Percentiles rank a stretch among this genome's conserved stretches.
Evolutionary conservation across 108 stramenopile species (phyloP).

Genomic region (Nannochloropsis gaditana): DNA sequence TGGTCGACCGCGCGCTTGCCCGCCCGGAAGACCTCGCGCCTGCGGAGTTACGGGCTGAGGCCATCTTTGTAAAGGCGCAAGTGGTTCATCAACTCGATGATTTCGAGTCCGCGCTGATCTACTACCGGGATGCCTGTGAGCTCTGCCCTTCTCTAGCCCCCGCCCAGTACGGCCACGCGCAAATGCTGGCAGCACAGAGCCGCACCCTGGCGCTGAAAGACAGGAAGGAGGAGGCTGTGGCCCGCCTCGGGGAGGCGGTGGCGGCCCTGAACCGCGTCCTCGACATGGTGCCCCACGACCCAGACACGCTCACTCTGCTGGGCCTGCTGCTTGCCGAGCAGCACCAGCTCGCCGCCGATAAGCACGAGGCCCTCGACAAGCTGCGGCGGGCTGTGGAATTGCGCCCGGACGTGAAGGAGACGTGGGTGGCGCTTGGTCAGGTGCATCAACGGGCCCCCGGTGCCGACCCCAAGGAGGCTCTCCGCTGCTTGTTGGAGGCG

Average conservation of each 20-base stretch:
- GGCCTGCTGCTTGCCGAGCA: not conserved
- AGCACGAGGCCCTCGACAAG: not conserved
- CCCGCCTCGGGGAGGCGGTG: slow-evolving; percentile 14
- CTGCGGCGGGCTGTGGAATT: not conserved
- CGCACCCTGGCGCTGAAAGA: not conserved
- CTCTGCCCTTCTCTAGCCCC: slow-evolving; percentile 39
- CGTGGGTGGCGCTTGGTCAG: not conserved
- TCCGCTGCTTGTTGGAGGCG: not conserved
- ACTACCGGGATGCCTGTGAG: slow-evolving; percentile 37
- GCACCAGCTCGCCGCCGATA: not conserved
- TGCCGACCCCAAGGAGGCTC: not conserved
- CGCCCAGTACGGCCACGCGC: slow-evolving; percentile 46
- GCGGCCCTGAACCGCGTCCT: not conserved
- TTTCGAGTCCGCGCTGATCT: slow-evolving; percentile 29
- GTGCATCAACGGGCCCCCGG: not conserved
- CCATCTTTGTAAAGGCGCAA: not conserved
- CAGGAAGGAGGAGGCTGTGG: not conserved
- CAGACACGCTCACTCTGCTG: not conserved
- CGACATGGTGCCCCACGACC: not conserved
- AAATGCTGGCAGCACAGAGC: slow-evolving; percentile 22
- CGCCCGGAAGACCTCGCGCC: not conserved
- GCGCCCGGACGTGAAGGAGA: slow-evolving; percentile 17
- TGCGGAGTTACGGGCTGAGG: not conserved
- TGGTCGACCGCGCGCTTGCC: not conserved
- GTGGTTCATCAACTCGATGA: slow-evolving; percentile 19